These are phyloP conservation scores for Pyronema omphalodes DNA, from an alignment of 495 filamentous ascomycete species.

Conservation along the genomic window DNA sequence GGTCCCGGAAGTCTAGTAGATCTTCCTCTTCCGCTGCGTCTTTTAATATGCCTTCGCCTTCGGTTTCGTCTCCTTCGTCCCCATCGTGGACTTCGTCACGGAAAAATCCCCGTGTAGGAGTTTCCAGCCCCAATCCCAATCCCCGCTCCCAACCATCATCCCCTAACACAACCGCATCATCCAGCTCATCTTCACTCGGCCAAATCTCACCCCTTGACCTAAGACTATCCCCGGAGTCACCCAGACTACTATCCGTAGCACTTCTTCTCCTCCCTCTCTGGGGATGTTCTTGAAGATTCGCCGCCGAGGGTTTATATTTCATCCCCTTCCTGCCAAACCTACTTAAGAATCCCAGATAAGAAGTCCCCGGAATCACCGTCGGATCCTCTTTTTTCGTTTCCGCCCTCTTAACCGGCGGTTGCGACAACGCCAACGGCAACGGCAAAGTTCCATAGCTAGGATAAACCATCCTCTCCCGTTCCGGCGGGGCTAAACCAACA, in stretches of 20 bases:
- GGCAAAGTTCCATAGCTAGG: background rate
- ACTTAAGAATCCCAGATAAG: slow-evolving; percentile 67
- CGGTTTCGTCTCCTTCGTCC: no score
- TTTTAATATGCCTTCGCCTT: no score
- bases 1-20: no score
- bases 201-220: slow-evolving; percentile 89
- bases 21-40: no score
- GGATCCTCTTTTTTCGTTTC: slow-evolving; percentile 55
- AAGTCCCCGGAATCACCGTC: slow-evolving; percentile 77
- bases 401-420: no score
- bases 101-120: no score
- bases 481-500: slow-evolving; percentile 22
- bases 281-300: slow-evolving; percentile 80
- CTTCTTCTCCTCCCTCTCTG: slow-evolving; percentile 44
- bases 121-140: no score
- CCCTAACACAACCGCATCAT: slow-evolving; percentile 67
- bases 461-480: slow-evolving; percentile 26
- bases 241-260: slow-evolving; percentile 59
- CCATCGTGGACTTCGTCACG: no score
- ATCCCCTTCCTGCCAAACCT: slow-evolving; percentile 55
- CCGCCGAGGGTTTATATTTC: slow-evolving; percentile 77
- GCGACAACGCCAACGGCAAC: background rate
- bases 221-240: slow-evolving; percentile 50
- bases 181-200: slow-evolving; percentile 70
- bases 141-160: slow-evolving; percentile 38